These are phyloP conservation scores for Solanum gracilifrons DNA, from an alignment of 257 asterid species.

Conservation along the genomic window DNA sequence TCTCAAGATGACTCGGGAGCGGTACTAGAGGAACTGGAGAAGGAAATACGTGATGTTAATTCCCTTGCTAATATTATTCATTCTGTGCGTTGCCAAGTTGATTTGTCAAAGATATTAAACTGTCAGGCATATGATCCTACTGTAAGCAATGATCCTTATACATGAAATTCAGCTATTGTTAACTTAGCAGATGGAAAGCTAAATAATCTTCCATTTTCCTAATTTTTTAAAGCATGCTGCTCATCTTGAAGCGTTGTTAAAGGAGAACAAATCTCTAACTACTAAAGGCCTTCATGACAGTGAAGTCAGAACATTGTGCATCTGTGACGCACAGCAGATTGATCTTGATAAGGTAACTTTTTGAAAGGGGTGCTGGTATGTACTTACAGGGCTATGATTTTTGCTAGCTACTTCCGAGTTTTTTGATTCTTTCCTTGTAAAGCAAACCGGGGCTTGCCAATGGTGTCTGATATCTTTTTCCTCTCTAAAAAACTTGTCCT, in stretches of 20 bases:
- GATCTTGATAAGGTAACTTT: constrained; percentile 73
- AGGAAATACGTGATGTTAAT: constrained; percentile 64
- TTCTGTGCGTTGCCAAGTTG: constrained; percentile 80
- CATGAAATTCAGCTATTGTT: not conserved
- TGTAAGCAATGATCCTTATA: constrained; percentile 17
- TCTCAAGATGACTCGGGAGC: constrained; percentile 38
- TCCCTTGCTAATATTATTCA: constrained; percentile 67
- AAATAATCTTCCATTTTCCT: not conserved
- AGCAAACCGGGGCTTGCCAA: not conserved
- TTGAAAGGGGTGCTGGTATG: not conserved
- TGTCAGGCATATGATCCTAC: constrained; percentile 77
- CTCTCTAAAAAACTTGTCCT: not conserved
- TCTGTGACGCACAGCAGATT: constrained; percentile 45
- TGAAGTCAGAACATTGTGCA: constrained; percentile 82
- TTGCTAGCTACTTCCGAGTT: not conserved
- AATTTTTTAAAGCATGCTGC: constrained; percentile 46
- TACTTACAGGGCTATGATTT: not conserved
- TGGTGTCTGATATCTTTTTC: not conserved
- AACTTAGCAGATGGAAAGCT: not conserved
- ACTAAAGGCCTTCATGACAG: constrained; percentile 64
- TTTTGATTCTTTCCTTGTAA: no score
- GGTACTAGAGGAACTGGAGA: constrained; percentile 59
- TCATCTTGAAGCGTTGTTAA: constrained; percentile 72
- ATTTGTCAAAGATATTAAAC: constrained; percentile 61
- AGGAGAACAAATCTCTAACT: constrained; percentile 54